These are phyloP conservation scores for Jasminum sambac DNA, from an alignment of 257 asterid species.

Conservation along the genomic window DNA sequence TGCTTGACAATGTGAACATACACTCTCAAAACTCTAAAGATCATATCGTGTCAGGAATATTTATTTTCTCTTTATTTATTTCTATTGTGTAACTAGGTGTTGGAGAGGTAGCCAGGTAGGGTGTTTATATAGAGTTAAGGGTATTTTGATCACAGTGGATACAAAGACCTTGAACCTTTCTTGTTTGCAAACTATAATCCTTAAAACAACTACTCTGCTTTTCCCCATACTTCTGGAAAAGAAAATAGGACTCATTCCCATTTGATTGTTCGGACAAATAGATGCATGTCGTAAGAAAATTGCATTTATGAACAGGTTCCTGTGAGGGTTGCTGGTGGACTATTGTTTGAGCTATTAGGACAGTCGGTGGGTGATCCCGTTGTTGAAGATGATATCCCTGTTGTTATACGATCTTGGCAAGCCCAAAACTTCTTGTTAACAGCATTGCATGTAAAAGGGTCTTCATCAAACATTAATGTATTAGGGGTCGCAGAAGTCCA, in stretches of 20 bases:
- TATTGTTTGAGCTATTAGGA: conserved; percentile 54
- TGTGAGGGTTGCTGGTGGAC: conserved; percentile 52
- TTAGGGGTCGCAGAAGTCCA: conserved; percentile 50
- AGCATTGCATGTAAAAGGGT: conserved; percentile 46
- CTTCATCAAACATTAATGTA: conserved; percentile 39
- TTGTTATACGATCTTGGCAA: conserved; percentile 51
- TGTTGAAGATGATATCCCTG: conserved; percentile 44
- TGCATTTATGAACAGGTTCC: conserved; percentile 40
- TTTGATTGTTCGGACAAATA: conserved; percentile 5
- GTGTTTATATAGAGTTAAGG: neutral
- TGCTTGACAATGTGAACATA: neutral
- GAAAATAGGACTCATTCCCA: neutral
- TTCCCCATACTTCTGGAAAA: conserved; percentile 2
- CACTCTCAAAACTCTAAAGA: neutral
- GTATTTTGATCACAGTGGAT: neutral
- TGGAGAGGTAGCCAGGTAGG: neutral
- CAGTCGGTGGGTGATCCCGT: conserved; percentile 46
- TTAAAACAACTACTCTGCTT: neutral
- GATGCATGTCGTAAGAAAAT: neutral
- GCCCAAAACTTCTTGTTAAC: conserved; percentile 46
- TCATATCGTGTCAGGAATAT: neutral
- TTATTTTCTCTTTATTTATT: neutral
- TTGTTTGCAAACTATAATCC: neutral
- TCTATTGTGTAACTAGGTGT: neutral
- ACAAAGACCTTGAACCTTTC: neutral